Evolutionary conservation across 2,329 filamentous ascomycete genomes (phyloP), one percentile per base, ranked within the genome.

Genomic region (Fusarium graminum): DNA sequence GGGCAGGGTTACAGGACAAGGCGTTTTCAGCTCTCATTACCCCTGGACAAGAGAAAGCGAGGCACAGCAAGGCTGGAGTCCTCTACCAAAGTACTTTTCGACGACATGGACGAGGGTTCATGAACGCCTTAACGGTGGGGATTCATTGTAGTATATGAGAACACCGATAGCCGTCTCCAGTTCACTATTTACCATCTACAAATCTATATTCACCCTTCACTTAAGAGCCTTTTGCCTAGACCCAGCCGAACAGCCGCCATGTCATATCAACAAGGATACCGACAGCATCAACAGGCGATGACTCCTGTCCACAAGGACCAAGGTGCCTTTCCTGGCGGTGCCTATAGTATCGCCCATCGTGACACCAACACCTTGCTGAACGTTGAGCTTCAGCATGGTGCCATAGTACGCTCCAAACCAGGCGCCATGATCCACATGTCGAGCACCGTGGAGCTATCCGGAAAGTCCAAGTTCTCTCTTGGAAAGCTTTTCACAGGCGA

Each of bases 351-450:
- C 8, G 38, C 47, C 0, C 47, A 51, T 17, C 47, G 47, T 26
- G 47, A 51, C 19, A 51, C 47, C 4, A 51, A 51, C 6, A 36
- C 47, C 8, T 25, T 51, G 0, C 47, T 51, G 10, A 51, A 51
- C 4, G 19, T 51, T 0, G 47, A 51, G 2, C 47, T 51, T 0
- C 47, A 51, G 26, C 47, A 51, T 17, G 47, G 47, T 4, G 38
- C 26, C 7, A 8, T 13, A 6, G 47, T 51, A 12, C 47, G 36
- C 7, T 51, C 47, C 17, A 51, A 51, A 17, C 17, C 47, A 1
- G 47, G 47, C 1, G 47, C 47, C 47, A 51, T 51, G 47, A 51
- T 51, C 25, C 47, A 51, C 36, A 51, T 51, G 47, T 51, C 47
- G 1, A 14, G 47, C 1, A 43, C 34, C 1, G 22, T 51, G 0